Evolutionary conservation across 768 basidiomycete genomes (phyloP), one percentile per base, ranked within the genome.

Genomic region (Panaeolus cyanescens): DNA sequence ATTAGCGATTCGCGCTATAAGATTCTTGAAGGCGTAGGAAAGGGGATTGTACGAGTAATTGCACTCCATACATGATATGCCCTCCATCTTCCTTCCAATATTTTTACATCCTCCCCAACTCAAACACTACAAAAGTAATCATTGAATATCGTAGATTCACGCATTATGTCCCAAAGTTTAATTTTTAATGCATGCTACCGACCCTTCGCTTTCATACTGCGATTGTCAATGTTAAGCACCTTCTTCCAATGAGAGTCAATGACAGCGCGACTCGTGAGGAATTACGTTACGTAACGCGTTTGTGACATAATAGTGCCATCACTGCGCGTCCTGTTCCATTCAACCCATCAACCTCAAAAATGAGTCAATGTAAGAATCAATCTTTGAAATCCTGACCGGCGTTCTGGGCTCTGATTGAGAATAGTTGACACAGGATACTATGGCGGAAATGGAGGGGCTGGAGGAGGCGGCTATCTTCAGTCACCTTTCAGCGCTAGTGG

Each of bases 1-100:
- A 73, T 89, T 36, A 82, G 79, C 5, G 91, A 94, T 28, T 77
- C 91, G 3, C 86, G 88, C 39, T 90, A 84, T 71, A 90, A 86
- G 72, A 83, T 89, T 6, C 72, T 86, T 20, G 90, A 91, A 59
- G 91, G 91, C 28, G 76, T 88, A 39, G 87, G 85, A 30, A 92
- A 89, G 69, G 91, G 92, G 17, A 79, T 90, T 59, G 67, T 72
- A n/a, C 85, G 84, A 55, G 71, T 89, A 34, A 50, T 55, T 60
- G 53, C 58, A 55, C 59, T 45, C 56, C 56, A 42, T 33, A 22
- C 15, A 45, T 32, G 32, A 55, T 25, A 32, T n/a, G n/a, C n/a
- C n/a, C n/a, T n/a, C n/a, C n/a, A n/a, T n/a, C n/a, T n/a, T n/a
- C n/a, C n/a, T n/a, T n/a, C n/a, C n/a, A n/a, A n/a, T n/a, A 10